Base-by-base conservation (phyloP, 495 filamentous ascomycete species). In the Lasiosphaeria ovina region DNA sequence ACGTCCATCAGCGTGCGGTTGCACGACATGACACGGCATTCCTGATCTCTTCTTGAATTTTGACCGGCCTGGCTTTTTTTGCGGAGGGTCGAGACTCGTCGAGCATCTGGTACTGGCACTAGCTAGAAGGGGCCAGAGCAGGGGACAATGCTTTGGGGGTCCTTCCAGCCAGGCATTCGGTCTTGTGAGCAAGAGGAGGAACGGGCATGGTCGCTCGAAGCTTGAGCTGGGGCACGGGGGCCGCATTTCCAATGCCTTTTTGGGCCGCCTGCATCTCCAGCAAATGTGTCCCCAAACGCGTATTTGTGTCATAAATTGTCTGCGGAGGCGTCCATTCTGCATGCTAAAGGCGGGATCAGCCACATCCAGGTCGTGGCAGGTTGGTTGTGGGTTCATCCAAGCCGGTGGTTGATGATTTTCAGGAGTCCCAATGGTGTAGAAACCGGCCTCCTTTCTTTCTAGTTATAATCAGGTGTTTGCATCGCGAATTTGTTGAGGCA, bases 21-120 rank as follows among this genome's bases (percentile, higher is more conserved):
- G 59, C 69, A 72, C 67, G 40, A 57, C 69, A 68, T 67, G 57
- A 50, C 47, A 54, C 67, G 62, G 60, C 61, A 62, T 59, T 62
- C 57, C 53, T 42, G 35, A 59, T 38, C 35, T 60, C 35, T 59
- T 57, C 36, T 51, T 34, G 16, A 6, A 9, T 14, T 7, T 34
- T 40, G 38, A 47, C 35, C 33, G 24, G 35, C 24, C 33, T 40
- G 12, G n/a, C 32, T 6, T 3, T 12, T 54, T 31, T 56, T 54
- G 58, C 58, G 47, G 52, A 58, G 66, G 55, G 17, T 24, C 24
- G 24, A 24, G 24, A 24, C 24, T 24, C 24, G 24, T 24, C 24
- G 24, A 24, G 24, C 24, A 24, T 24, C 24, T 24, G 24, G 24
- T 2, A 24, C 34, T 12, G 36, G 35, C 16, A 31, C 5, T 7